phyloP scores from a whole-genome alignment of 352 stramenopile species.

The Phytophthora pini region DNA sequence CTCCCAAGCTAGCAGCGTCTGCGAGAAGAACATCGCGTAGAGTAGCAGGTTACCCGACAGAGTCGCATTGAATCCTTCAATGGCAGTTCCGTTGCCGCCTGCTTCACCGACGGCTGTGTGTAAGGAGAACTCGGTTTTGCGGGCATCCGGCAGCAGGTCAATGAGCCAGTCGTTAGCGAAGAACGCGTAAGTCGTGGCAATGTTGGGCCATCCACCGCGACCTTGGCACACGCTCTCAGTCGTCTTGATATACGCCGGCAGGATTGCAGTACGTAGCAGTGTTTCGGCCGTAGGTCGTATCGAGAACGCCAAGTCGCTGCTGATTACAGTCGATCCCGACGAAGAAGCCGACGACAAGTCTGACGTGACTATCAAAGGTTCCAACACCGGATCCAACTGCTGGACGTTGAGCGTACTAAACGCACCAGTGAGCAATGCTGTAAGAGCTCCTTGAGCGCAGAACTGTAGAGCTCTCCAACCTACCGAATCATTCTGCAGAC shows the following conservation, averaged over 20 bases:
- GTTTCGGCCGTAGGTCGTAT: slow-evolving; percentile 36
- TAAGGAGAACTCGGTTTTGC: slow-evolving; percentile 17
- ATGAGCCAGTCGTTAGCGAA: slow-evolving; percentile 41
- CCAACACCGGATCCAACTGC: slow-evolving; percentile 29
- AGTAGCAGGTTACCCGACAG: slow-evolving; percentile 42
- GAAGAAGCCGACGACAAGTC: slow-evolving; percentile 32
- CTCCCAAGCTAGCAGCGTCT: slow-evolving; percentile 38
- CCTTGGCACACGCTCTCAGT: slow-evolving; percentile 29
- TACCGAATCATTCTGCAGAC: slow-evolving; percentile 52
- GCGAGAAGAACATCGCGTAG: slow-evolving; percentile 46
- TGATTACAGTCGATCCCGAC: neutral
- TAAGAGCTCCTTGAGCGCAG: slow-evolving; percentile 29
- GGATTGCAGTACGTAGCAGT: slow-evolving; percentile 42
- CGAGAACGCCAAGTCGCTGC: slow-evolving; percentile 18
- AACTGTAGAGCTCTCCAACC: slow-evolving; percentile 40
- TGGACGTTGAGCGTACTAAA: slow-evolving; percentile 61
- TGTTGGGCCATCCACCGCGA: slow-evolving; percentile 38
- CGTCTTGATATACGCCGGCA: slow-evolving; percentile 29
- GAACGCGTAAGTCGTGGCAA: slow-evolving; percentile 43
- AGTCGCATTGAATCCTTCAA: slow-evolving; percentile 19
- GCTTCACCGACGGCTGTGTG: slow-evolving; percentile 16
- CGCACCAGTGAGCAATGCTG: slow-evolving; percentile 47
- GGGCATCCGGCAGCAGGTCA: slow-evolving; percentile 36
- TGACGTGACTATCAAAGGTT: slow-evolving; percentile 34
- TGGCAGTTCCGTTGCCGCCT: neutral